Evolutionary conservation across 805 yeast species (phyloP).

Genomic region (Ogataea sp.): DNA sequence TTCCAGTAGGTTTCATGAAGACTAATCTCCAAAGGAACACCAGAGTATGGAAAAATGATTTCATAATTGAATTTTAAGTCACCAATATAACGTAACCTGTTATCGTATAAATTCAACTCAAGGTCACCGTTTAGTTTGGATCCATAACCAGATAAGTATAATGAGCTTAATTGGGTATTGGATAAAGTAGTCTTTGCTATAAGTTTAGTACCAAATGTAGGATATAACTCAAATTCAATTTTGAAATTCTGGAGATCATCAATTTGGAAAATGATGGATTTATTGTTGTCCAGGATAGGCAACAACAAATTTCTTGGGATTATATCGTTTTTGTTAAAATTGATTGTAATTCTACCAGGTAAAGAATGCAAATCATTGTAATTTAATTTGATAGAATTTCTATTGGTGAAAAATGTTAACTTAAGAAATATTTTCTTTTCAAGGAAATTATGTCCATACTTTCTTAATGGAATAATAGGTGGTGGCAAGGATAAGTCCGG

Average conservation of each 20-base stretch:
- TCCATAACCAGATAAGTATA: conserved; percentile 27
- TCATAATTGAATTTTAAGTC: conserved; percentile 70
- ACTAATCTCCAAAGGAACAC: conserved; percentile 76
- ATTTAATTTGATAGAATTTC: conserved; percentile 35
- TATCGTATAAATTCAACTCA: conserved; percentile 71
- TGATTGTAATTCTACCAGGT: conserved; percentile 79
- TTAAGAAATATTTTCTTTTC: conserved; percentile 86
- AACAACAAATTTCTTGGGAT: conserved; percentile 82
- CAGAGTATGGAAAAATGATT: conserved; percentile 83
- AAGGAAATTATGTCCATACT: conserved; percentile 92
- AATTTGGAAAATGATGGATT: conserved; percentile 70
- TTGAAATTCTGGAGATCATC: conserved; percentile 64
- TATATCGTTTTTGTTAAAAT: conserved; percentile 67
- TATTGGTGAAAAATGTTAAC: conserved; percentile 49
- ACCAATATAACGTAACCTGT: conserved; percentile 76
- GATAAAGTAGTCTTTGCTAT: conserved; percentile 85
- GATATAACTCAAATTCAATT: conserved; percentile 84
- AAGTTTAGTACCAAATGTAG: conserved; percentile 88
- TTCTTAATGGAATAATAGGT: conserved; percentile 86
- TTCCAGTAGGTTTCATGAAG: conserved; percentile 97
- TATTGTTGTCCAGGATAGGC: conserved; percentile 64
- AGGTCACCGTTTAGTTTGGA: conserved; percentile 30
- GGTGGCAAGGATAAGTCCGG: conserved; percentile 94
- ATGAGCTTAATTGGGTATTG: conserved; percentile 37
- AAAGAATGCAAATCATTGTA: conserved; percentile 37